These are phyloP conservation scores for Babesia caballi DNA, from an alignment of 169 alveolate genomes.

Conservation along the genomic window DNA sequence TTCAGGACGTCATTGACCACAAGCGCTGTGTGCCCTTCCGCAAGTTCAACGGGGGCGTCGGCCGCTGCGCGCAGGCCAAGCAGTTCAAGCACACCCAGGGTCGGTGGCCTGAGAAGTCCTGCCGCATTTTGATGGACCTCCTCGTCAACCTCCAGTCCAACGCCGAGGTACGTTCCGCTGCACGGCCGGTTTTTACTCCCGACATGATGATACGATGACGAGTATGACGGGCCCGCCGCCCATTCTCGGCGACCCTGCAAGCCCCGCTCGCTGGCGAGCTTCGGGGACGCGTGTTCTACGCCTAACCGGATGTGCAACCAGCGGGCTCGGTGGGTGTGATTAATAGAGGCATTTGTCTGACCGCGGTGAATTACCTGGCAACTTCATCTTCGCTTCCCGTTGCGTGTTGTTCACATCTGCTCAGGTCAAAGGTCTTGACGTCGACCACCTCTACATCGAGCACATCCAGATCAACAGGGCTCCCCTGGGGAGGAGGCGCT, in stretches of 20 bases:
- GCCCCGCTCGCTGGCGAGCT: slow-evolving; percentile 40
- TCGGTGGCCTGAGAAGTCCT: slow-evolving; percentile 97
- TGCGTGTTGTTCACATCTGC: too few relatives aligned
- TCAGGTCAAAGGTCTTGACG: slow-evolving; percentile 89
- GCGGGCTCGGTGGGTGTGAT: slow-evolving; percentile 65
- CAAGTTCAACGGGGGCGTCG: slow-evolving; percentile 94
- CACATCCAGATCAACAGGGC: slow-evolving; percentile 95
- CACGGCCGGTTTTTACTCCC: background rate
- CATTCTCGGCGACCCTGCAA: slow-evolving; percentile 52
- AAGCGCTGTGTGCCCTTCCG: slow-evolving; percentile 95
- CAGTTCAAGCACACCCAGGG: slow-evolving; percentile 93
- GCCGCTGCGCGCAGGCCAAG: slow-evolving; percentile 97
- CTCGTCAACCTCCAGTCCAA: slow-evolving; percentile 92
- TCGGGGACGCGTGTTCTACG: slow-evolving; percentile 69
- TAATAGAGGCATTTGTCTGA: slow-evolving; percentile 81
- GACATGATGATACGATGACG: slow-evolving; percentile 59
- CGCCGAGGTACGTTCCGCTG: slow-evolving; percentile 85
- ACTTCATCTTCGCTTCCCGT: too few relatives aligned
- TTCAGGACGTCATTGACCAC: slow-evolving; percentile 93
- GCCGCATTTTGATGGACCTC: slow-evolving; percentile 87
- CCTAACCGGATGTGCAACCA: slow-evolving; percentile 39
- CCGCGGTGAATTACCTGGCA: slow-evolving; percentile 14
- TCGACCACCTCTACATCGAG: slow-evolving; percentile 85
- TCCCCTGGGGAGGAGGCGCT: slow-evolving; percentile 95
- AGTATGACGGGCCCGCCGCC: slow-evolving; percentile 53